These are phyloP conservation scores for Colletotrichum echinochloae DNA, from an alignment of 2,329 filamentous ascomycete species.

Conservation along the genomic window DNA sequence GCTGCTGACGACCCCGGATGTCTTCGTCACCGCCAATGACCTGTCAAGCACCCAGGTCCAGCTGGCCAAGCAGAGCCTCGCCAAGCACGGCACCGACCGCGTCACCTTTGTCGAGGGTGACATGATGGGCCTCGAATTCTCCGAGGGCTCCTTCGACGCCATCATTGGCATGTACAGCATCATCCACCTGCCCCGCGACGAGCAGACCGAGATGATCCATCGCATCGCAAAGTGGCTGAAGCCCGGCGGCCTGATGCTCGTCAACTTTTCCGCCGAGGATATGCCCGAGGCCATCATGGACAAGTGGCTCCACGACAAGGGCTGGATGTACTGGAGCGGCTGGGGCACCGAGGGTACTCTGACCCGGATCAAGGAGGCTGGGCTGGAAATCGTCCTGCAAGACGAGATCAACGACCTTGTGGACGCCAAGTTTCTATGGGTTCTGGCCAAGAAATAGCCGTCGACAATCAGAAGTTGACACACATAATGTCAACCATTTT, in stretches of 20 bases:
- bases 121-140: conserved; percentile 53
- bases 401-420: conserved; percentile 49
- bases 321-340: conserved; percentile 60
- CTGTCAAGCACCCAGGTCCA: conserved; percentile 54
- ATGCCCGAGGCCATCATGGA: conserved; percentile 47
- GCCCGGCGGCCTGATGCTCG: conserved; percentile 62
- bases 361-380: conserved; percentile 46
- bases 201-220: conserved; percentile 61
- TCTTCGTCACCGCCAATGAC: conserved; percentile 54
- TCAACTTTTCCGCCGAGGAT: conserved; percentile 56
- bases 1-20: conserved; percentile 47
- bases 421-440: conserved; percentile 54
- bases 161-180: conserved; percentile 66
- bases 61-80: conserved; percentile 42
- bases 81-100: conserved; percentile 34
- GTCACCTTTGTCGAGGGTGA: conserved; percentile 52
- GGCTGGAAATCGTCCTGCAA: conserved; percentile 49
- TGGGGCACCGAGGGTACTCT: conserved; percentile 52
- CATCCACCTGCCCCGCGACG: conserved; percentile 64
- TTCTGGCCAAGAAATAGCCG: conserved; percentile 50
- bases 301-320: conserved; percentile 54
- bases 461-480: background rate
- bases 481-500: background rate
- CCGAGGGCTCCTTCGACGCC: conserved; percentile 55
- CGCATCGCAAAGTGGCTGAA: conserved; percentile 62